These are phyloP conservation scores for Verticillium zaregamsianum DNA, from an alignment of 2,329 filamentous ascomycete species.

Conservation along the genomic window DNA sequence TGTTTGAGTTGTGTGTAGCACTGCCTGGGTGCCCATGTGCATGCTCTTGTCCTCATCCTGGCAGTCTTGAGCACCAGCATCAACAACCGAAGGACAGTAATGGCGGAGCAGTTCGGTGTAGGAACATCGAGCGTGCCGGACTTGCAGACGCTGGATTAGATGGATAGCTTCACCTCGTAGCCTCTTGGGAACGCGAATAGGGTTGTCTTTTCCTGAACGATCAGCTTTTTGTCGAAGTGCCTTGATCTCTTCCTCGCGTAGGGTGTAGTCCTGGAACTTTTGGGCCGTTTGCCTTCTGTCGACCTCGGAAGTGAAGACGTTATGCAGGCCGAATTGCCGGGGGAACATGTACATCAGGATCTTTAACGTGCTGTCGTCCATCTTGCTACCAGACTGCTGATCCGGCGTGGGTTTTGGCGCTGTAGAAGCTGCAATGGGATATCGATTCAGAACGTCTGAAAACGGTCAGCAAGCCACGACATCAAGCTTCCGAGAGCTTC, in stretches of 20 bases:
- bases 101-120: conserved; percentile 75
- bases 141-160: conserved; percentile 65
- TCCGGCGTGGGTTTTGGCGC: background rate
- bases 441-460: conserved; percentile 77
- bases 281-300: conserved; percentile 65
- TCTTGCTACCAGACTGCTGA: background rate
- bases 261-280: conserved; percentile 77
- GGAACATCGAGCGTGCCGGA: conserved; percentile 68
- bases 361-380: conserved; percentile 52
- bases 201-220: conserved; percentile 9
- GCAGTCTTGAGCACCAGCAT: conserved; percentile 9
- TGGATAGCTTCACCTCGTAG: conserved; percentile 58
- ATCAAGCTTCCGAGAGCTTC: conserved; percentile 22
- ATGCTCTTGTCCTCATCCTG: conserved; percentile 8
- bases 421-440: conserved; percentile 23
- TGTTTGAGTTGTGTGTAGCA: conserved; percentile 4
- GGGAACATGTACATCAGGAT: conserved; percentile 94
- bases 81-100: conserved; percentile 63
- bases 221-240: conserved; percentile 26
- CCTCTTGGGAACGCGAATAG: conserved; percentile 53
- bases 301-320: conserved; percentile 75
- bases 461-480: conserved; percentile 11
- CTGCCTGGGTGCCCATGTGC: conserved; percentile 13
- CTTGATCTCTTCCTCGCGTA: conserved; percentile 77
- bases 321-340: conserved; percentile 82